Percentiles rank a stretch among this genome's conserved stretches.
Conservation (phyloP, 1,139 yeast genomes). For the Spathaspora jeffriesii region DNA sequence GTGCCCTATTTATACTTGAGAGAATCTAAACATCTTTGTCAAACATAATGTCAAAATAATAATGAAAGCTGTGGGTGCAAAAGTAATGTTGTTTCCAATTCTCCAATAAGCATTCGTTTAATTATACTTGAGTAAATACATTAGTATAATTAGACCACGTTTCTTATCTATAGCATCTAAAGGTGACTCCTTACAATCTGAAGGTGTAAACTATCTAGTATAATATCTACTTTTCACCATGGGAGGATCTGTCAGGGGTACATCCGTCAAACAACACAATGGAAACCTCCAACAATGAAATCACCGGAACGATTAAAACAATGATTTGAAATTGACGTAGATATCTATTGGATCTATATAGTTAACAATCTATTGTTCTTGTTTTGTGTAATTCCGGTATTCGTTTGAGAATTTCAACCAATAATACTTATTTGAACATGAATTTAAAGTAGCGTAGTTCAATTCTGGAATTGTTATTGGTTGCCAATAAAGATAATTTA, state of each 20-base stretch:
- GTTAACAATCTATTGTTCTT: background rate
- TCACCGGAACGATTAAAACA: background rate
- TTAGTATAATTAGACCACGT: background rate
- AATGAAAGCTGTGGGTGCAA: slow-evolving; percentile 1
- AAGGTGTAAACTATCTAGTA: background rate
- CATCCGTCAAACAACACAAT: background rate
- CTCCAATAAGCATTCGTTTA: background rate
- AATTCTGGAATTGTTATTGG: too few relatives aligned
- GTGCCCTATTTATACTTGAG: too few relatives aligned
- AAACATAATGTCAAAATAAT: background rate
- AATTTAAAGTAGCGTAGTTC: background rate
- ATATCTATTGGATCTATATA: background rate
- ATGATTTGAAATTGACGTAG: background rate
- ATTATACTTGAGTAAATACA: background rate
- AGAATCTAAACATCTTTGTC: too few relatives aligned
- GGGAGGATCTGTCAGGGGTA: background rate
- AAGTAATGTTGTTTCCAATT: background rate
- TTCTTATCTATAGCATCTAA: too few relatives aligned
- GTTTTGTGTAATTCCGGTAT: slow-evolving; percentile 3
- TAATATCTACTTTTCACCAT: background rate
- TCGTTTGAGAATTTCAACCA: slow-evolving; percentile 1
- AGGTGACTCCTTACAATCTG: too few relatives aligned
- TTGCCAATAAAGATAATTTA: too few relatives aligned
- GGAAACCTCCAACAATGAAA: too few relatives aligned
- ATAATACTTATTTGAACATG: background rate